Base-by-base conservation (phyloP, 352 stramenopile genomes). In the Phytophthora constricta region DNA sequence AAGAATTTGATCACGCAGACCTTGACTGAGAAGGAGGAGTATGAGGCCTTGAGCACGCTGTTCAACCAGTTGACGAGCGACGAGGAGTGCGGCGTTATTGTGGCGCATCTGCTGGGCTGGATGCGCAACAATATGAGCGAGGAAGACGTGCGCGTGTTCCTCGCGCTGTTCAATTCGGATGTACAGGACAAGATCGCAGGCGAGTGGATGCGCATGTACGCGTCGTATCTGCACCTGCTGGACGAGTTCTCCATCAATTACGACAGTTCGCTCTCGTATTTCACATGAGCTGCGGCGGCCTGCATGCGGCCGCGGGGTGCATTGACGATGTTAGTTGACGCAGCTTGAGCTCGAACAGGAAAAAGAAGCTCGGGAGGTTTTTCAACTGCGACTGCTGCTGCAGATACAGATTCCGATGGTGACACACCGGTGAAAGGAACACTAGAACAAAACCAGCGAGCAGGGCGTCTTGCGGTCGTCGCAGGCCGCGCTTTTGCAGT, bases 141-240 rank as follows among this genome's bases (percentile, higher is more conserved):
- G 20, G 51, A 68, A 8, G 79, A 90, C 26, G 73, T 86, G 50
- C 61, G 77, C 26, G 59, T 74, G 5, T 92, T 92, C 51, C 62
- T 90, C 14, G 62, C 63, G 42, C 65, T 90, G 1, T 89, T 91
- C 50, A 76, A 77, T 46, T 17, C 65, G 17, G 74, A 92, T 28
- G 62, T 88, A 20, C 74, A 87, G 47, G 68, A 87, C 68, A 74
- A 67, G 33, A 70, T 92, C 28, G 80, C 79, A 2, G 84, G 84
- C 53, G 78, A 88, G 47, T 92, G 84, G 84, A 90, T 92, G 80
- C 77, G 80, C 19, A 66, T 80, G 41, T 92, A 90, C 50, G 84
- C 81, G 37, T 65, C 75, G 47, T 89, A 89, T 25, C 59, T 92
- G 39, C 77, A 88, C 51, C 68, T 85, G 33, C 65, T 92, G 47